A percentile compares a stretch with the other conserved stretches of the same genome.
These are phyloP conservation scores for Candida tetrigidarum DNA, from an alignment of 1,139 yeast genomes.

Conservation along the genomic window DNA sequence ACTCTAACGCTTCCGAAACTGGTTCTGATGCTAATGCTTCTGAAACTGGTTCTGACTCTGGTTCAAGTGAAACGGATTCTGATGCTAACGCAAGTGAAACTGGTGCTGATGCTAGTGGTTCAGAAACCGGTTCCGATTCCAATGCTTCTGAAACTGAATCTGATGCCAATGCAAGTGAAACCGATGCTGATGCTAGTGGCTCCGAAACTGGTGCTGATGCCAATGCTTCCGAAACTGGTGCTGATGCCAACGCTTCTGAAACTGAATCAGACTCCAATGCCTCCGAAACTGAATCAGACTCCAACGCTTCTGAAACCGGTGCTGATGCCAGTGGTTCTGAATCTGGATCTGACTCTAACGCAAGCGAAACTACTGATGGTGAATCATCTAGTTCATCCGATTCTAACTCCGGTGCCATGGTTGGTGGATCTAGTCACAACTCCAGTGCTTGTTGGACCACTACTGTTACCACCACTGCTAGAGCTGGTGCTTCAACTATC, in stretches of 20 bases:
- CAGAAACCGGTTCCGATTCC: neutral
- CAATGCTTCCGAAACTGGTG: neutral
- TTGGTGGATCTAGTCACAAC: neutral
- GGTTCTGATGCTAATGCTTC: neutral
- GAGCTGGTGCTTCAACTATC: slow-evolving; percentile 1
- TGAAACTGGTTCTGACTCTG: slow-evolving; percentile 11
- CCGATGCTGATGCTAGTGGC: neutral
- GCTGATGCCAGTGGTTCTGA: neutral
- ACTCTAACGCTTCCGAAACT: neutral
- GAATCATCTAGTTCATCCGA: no score
- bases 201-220: neutral
- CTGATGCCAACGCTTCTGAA: neutral
- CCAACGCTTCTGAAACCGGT: neutral
- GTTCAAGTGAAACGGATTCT: slow-evolving; percentile 1
- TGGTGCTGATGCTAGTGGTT: slow-evolving; percentile 4
- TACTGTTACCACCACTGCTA: neutral
- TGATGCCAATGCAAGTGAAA: neutral
- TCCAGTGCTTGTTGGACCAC: slow-evolving; percentile 1
- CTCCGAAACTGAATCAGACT: neutral
- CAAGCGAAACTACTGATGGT: neutral
- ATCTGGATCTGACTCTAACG: neutral
- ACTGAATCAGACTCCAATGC: neutral
- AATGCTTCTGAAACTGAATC: neutral
- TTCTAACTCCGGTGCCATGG: neutral
- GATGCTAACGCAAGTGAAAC: neutral